Base-by-base conservation (phyloP, 176 grass and related monocot species). In the Cocos nucifera region DNA sequence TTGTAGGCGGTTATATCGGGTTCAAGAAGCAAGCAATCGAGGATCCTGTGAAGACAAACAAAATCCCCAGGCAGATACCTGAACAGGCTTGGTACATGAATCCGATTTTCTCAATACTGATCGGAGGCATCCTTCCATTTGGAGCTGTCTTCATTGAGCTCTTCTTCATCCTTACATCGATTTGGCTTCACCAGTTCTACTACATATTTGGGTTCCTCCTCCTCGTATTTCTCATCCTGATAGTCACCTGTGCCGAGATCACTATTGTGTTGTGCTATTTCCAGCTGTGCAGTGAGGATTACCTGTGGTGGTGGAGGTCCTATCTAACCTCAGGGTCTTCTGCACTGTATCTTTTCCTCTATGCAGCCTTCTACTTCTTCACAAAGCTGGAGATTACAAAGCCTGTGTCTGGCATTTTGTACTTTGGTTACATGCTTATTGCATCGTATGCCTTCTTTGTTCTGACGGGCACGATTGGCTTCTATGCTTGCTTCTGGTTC, bases 151-250 rank as follows among this genome's bases (percentile, higher is more conserved):
- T 97, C 64, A 87, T 97, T 6, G 87, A 91, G 69, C 82, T 97
- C 75, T 97, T 97, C 78, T 91, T 97, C 87, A 91, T 97, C 64
- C 80, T 97, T 58, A 97, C 87, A n/a, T 88, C 92, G 5, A 80
- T 97, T 53, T 88, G 87, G 87, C 73, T 91, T 20, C 78, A 91
- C 55, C 92, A 97, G 63, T 97, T 97, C 75, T 97, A 97, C 78
- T 88, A 97, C 73, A 91, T 97, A 32, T 97, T 97, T 0, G 87
- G 92, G 1, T 91, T 97, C 69, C 81, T 97, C n/a, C 85, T 91
- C 76, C 78, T 97, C 2, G 83, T 91, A 20, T 91, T 97, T 27
- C 24, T 80, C 28, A 97, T 97, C 69, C 70, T 97, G 19, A 64
- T 83, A 1, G 55, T 91, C 28, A 97, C 92, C 29, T 97, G 87